Evolutionary conservation across 257 asterid species (phyloP).

Genomic region (Echites panduratus): DNA sequence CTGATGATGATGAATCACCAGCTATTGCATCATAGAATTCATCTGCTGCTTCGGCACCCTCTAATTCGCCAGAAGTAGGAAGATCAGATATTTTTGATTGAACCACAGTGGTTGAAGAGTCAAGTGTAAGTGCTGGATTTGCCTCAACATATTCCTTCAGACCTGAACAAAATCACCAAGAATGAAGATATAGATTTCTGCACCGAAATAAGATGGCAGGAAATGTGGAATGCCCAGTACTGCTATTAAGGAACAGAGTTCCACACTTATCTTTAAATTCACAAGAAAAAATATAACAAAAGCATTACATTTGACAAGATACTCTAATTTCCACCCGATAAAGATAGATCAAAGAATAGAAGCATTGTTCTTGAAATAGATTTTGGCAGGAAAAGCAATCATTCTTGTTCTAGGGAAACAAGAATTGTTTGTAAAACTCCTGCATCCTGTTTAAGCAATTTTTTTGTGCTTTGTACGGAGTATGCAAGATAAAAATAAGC

Average conservation of each 20-base stretch:
- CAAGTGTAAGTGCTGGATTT: slow-evolving; percentile 55
- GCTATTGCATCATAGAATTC: slow-evolving; percentile 87
- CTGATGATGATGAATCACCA: slow-evolving; percentile 62
- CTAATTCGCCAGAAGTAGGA: slow-evolving; percentile 47
- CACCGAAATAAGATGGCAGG: not conserved
- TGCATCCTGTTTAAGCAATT: not conserved
- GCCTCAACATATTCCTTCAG: slow-evolving; percentile 92
- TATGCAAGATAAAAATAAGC: slow-evolving; percentile 1
- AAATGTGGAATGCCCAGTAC: not conserved
- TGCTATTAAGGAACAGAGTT: not conserved
- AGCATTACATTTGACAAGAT: not conserved
- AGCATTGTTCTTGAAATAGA: not conserved
- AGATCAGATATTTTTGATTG: slow-evolving; percentile 52
- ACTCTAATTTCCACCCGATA: not conserved
- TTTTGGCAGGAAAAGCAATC: not conserved
- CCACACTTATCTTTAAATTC: not conserved
- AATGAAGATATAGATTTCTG: slow-evolving; percentile 3
- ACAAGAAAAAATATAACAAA: not conserved
- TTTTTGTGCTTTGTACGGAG: not conserved
- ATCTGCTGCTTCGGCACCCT: slow-evolving; percentile 63
- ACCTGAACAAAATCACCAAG: slow-evolving; percentile 44
- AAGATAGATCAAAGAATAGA: not conserved
- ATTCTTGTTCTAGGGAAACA: not conserved
- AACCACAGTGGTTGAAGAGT: slow-evolving; percentile 40
- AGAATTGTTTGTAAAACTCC: not conserved